phyloP scores from a whole-genome alignment of 2,329 filamentous ascomycete genomes.

The Penicillium sclerotiorum region DNA sequence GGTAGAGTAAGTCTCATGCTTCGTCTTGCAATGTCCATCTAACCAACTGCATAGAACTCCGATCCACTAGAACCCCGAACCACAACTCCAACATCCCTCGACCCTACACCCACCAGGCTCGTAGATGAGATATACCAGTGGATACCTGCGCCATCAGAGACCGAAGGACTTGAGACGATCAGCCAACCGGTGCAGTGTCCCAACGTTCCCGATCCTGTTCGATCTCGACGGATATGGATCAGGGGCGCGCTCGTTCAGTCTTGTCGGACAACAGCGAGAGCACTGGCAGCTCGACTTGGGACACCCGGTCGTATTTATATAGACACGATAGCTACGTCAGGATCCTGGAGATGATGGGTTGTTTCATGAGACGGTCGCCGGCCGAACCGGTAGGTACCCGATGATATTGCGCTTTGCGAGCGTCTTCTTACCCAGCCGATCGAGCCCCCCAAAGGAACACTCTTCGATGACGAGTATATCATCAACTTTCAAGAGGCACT shows the following conservation, averaged over 20 bases:
- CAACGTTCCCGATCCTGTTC: slow-evolving; percentile 4
- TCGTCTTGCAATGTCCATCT: too few species aligned
- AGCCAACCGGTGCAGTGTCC: neutral
- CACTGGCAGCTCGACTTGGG: slow-evolving; percentile 6
- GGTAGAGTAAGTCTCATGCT: too few species aligned
- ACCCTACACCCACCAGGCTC: neutral
- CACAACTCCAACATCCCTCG: neutral
- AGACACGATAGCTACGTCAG: slow-evolving; percentile 3
- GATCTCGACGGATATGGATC: too few species aligned
- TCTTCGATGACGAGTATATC: slow-evolving; percentile 6
- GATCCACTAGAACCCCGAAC: slow-evolving; percentile 1
- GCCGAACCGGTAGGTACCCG: slow-evolving; percentile 4
- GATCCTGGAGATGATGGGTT: slow-evolving; percentile 5
- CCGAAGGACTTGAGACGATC: neutral
- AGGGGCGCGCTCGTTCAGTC: slow-evolving; percentile 8
- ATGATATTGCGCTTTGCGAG: slow-evolving; percentile 7
- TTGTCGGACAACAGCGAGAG: slow-evolving; percentile 10
- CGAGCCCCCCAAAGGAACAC: slow-evolving; percentile 1
- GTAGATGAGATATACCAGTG: slow-evolving; percentile 1
- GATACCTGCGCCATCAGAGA: slow-evolving; percentile 1
- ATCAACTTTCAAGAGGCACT: slow-evolving; percentile 2
- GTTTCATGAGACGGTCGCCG: slow-evolving; percentile 7
- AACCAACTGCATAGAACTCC: neutral
- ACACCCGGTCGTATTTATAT: slow-evolving; percentile 5
- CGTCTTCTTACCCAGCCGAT: slow-evolving; percentile 7